A percentile compares a stretch with the other conserved stretches of the same genome.
Evolutionary conservation across 139 green algal genomes (phyloP).

Genomic region (Closterium sp.): DNA sequence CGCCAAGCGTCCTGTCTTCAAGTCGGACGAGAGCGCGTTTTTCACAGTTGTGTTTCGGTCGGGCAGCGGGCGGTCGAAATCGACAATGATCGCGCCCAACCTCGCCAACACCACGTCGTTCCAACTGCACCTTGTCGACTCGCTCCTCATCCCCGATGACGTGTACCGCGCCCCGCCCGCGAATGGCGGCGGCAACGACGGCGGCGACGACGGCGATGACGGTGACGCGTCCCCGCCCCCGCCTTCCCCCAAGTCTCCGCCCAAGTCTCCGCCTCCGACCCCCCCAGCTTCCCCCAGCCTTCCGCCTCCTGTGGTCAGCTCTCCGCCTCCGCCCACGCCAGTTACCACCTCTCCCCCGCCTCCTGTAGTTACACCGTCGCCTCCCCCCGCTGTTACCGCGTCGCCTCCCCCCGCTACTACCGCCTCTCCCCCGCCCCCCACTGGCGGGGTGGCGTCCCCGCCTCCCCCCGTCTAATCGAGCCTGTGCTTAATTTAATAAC

Average conservation of each 20-base stretch:
- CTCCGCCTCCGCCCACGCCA: not conserved
- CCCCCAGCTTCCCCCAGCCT: slow-evolving; percentile 8
- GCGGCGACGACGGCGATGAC: not conserved
- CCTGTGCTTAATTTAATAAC: no score
- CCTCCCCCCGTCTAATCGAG: not conserved
- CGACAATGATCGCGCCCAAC: not conserved
- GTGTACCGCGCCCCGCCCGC: not conserved
- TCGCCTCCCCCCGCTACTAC: not conserved
- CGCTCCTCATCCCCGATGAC: not conserved
- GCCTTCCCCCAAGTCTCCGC: not conserved
- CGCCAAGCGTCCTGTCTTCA: not conserved
- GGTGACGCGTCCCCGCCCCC: not conserved
- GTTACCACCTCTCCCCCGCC: not conserved
- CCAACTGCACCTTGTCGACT: not conserved
- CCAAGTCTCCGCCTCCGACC: slow-evolving; percentile 12
- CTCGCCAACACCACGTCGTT: not conserved
- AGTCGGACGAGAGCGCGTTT: not conserved
- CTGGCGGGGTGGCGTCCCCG: not conserved
- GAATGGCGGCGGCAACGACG: not conserved
- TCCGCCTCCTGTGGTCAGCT: not conserved
- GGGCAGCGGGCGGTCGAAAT: not conserved
- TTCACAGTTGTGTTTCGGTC: not conserved
- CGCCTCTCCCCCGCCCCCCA: not conserved
- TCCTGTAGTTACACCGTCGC: not conserved
- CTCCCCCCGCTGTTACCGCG: slow-evolving; percentile 7